phyloP scores from a whole-genome alignment of 495 filamentous ascomycete species.

The Monascus purpureus region DNA sequence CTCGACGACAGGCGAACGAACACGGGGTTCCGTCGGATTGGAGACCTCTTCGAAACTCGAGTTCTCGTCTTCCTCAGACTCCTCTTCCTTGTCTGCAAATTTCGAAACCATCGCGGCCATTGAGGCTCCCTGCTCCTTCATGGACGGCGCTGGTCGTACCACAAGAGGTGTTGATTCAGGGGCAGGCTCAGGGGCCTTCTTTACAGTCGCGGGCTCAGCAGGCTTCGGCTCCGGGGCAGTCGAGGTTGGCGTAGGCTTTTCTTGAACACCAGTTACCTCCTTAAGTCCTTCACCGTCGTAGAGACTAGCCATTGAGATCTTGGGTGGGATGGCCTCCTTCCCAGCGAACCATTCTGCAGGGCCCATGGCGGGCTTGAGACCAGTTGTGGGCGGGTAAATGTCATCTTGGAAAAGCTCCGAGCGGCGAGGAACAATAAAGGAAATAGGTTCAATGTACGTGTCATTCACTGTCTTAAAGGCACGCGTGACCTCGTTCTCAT shows the following conservation, averaged over 20 bases:
- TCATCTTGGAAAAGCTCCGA: constrained; percentile 97
- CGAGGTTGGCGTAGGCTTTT: constrained; percentile 40
- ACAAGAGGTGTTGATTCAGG: constrained; percentile 21
- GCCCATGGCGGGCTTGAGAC: constrained; percentile 63
- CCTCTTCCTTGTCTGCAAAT: constrained; percentile 62
- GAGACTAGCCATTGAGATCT: constrained; percentile 83
- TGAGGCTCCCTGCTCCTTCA: constrained; percentile 72
- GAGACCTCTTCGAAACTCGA: constrained; percentile 75
- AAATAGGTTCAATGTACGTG: constrained; percentile 85
- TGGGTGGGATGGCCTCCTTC: constrained; percentile 68
- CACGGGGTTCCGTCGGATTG: constrained; percentile 42
- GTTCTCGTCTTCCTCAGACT: constrained; percentile 44
- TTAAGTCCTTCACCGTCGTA: constrained; percentile 70
- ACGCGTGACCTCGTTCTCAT: constrained; percentile 92
- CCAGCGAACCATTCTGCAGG: constrained; percentile 75
- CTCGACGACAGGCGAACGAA: constrained; percentile 17
- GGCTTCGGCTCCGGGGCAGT: constrained; percentile 34
- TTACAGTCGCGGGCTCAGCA: constrained; percentile 32
- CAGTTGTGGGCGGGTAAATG: constrained; percentile 77
- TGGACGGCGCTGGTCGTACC: constrained; percentile 45
- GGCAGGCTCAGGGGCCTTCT: constrained; percentile 19
- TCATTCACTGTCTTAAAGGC: constrained; percentile 96
- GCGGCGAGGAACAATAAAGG: constrained; percentile 88
- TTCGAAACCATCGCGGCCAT: constrained; percentile 74
- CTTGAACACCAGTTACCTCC: constrained; percentile 53